Percentiles rank a stretch among this genome's conserved stretches.
Evolutionary conservation across 2,329 filamentous ascomycete genomes (phyloP).

Genomic region (Lojkania enalia): DNA sequence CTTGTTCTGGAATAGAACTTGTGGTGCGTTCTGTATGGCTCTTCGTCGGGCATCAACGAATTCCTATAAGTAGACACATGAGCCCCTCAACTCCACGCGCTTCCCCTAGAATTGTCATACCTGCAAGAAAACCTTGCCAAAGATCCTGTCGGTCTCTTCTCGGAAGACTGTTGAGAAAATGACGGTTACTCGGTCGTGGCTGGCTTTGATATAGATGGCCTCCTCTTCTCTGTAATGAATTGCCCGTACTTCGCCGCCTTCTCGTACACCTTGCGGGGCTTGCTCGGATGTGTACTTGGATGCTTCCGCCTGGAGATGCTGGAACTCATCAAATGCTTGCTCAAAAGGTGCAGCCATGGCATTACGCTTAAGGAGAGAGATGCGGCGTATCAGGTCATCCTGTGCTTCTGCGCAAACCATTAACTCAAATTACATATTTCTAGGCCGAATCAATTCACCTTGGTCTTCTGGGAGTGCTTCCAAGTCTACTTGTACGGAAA

Average conservation of each 20-base stretch:
- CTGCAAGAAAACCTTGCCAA: constrained; percentile 96
- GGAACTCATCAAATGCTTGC: constrained; percentile 92
- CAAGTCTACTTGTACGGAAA: constrained; percentile 87
- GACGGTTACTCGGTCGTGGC: constrained; percentile 94
- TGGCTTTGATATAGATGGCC: constrained; percentile 97
- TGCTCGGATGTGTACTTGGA: constrained; percentile 92
- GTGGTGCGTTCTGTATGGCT: constrained; percentile 96
- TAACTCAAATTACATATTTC: constrained; percentile 16
- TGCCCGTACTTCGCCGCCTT: constrained; percentile 90
- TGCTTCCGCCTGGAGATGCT: constrained; percentile 81
- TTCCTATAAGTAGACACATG: constrained; percentile 55
- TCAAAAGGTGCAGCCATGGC: constrained; percentile 99
- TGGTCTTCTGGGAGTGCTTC: constrained; percentile 82
- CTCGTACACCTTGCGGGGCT: constrained; percentile 84
- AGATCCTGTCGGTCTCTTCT: constrained; percentile 96
- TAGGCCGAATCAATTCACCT: constrained; percentile 51
- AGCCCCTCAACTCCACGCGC: background rate
- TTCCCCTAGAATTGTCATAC: constrained; percentile 25
- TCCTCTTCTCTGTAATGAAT: constrained; percentile 99
- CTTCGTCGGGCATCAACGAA: constrained; percentile 95
- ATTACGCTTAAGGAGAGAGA: constrained; percentile 94
- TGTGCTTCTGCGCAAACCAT: constrained; percentile 65
- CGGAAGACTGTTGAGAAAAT: constrained; percentile 99
- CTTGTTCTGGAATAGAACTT: constrained; percentile 95
- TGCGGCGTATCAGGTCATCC: constrained; percentile 82